Conservation (phyloP, 192 early-diverging fungal species). For the Hyaloraphidium curvatum region DNA sequence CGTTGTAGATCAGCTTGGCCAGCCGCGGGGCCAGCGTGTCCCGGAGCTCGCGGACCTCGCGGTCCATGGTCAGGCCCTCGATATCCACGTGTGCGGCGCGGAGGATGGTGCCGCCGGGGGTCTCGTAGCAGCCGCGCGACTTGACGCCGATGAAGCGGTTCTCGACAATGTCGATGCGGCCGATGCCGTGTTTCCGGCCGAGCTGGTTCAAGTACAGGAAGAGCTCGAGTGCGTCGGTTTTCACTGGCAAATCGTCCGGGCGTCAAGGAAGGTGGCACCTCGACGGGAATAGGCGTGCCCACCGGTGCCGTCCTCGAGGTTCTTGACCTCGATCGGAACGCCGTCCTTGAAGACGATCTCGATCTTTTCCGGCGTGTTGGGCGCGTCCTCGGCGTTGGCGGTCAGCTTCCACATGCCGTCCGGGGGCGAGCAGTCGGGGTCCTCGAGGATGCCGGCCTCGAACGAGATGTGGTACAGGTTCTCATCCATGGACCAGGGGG, state of each 20-base stretch:
- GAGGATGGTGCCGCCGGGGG: conserved; percentile 90
- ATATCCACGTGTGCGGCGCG: conserved; percentile 88
- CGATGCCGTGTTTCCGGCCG: conserved; percentile 91
- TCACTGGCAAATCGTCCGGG: background rate
- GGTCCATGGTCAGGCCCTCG: conserved; percentile 86
- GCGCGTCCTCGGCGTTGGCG: conserved; percentile 89
- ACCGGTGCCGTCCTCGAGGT: conserved; percentile 45
- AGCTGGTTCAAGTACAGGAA: conserved; percentile 93
- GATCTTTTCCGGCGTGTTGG: conserved; percentile 88
- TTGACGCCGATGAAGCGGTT: conserved; percentile 98
- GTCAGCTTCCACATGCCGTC: conserved; percentile 99
- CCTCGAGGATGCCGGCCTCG: conserved; percentile 95
- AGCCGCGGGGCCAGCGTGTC: conserved; percentile 34
- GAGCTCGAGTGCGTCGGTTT: conserved; percentile 54
- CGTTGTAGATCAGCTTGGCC: conserved; percentile 88
- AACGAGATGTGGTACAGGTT: conserved; percentile 98
- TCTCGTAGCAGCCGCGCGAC: conserved; percentile 98
- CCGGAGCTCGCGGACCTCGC: conserved; percentile 80
- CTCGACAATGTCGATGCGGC: conserved; percentile 98
- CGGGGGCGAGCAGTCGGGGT: conserved; percentile 88
- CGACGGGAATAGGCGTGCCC: background rate
- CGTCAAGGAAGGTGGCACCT: background rate
- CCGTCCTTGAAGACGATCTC: conserved; percentile 74
- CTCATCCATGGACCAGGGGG: conserved; percentile 99
- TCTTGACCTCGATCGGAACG: conserved; percentile 73